A percentile compares a stretch with the other conserved stretches of the same genome.
Evolutionary conservation across 2,329 filamentous ascomycete species (phyloP).

Genomic region (Fusarium nematophilum): DNA sequence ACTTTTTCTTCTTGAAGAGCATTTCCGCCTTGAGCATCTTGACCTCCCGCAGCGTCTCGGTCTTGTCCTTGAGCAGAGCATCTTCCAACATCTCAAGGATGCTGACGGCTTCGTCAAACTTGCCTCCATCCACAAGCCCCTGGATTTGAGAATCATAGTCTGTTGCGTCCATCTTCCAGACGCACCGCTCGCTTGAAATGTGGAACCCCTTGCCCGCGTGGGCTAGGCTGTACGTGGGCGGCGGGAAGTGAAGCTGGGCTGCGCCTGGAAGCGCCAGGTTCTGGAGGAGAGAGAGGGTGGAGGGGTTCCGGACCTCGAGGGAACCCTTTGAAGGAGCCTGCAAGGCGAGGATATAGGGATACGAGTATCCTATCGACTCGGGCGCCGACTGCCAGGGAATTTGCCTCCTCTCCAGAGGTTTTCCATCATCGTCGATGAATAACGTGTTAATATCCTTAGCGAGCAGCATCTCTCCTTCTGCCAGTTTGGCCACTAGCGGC

Average conservation of each 20-base stretch:
- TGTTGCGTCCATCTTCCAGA: slow-evolving; percentile 96
- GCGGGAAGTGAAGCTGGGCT: slow-evolving; percentile 87
- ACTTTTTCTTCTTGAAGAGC: slow-evolving; percentile 85
- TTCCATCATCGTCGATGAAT: slow-evolving; percentile 88
- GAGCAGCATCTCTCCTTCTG: slow-evolving; percentile 87
- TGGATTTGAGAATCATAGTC: slow-evolving; percentile 92
- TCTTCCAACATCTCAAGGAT: slow-evolving; percentile 91
- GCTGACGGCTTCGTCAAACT: slow-evolving; percentile 92
- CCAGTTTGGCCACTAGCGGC: slow-evolving; percentile 84
- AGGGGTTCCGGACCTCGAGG: slow-evolving; percentile 91
- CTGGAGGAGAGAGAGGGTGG: slow-evolving; percentile 90
- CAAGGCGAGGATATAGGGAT: slow-evolving; percentile 91
- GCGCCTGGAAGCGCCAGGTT: slow-evolving; percentile 85
- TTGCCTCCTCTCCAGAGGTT: slow-evolving; percentile 83
- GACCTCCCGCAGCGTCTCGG: slow-evolving; percentile 81
- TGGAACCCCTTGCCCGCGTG: slow-evolving; percentile 97
- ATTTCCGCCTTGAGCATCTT: slow-evolving; percentile 92
- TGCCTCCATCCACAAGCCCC: slow-evolving; percentile 77
- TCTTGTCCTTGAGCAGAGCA: slow-evolving; percentile 86
- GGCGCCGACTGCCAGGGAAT: slow-evolving; percentile 93
- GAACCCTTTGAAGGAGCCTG: slow-evolving; percentile 85
- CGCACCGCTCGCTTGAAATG: slow-evolving; percentile 87
- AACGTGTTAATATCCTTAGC: slow-evolving; percentile 97
- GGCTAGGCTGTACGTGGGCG: slow-evolving; percentile 91
- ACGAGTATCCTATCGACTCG: slow-evolving; percentile 93